Conservation (phyloP, 2,329 filamentous ascomycete genomes). For the Sphaerulina musiva region DNA sequence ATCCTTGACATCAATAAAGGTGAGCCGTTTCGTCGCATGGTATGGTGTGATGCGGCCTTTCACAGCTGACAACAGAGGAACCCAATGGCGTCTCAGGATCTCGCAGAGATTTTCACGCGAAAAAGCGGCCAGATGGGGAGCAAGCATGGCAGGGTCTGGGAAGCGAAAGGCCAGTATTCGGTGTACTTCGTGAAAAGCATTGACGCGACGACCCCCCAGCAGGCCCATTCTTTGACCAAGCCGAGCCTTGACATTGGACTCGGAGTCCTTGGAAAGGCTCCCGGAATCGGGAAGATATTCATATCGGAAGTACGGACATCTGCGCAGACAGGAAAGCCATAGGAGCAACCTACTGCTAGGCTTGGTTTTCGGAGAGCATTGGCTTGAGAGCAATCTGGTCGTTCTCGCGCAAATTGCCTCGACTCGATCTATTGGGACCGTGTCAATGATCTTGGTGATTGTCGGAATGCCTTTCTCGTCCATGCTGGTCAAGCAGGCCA, state of each 20-base stretch:
- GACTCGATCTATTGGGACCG: slow-evolving; percentile 1
- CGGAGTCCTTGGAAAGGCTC: too few relatives aligned
- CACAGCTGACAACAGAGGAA: background rate
- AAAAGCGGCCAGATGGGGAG: slow-evolving; percentile 6
- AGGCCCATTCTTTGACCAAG: too few relatives aligned
- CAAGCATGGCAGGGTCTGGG: background rate
- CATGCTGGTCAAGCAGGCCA: slow-evolving; percentile 5
- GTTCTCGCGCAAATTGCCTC: background rate
- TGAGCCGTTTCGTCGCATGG: background rate
- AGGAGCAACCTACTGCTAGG: slow-evolving; percentile 1
- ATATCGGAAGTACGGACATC: background rate
- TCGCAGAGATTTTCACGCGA: background rate
- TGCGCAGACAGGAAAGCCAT: slow-evolving; percentile 9
- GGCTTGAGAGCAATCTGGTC: background rate
- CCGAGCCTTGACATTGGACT: too few relatives aligned
- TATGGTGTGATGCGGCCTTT: background rate
- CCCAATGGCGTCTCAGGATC: slow-evolving; percentile 10
- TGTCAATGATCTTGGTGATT: slow-evolving; percentile 13
- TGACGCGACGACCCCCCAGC: background rate
- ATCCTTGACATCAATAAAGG: background rate
- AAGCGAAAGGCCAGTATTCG: slow-evolving; percentile 8
- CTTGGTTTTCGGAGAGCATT: background rate
- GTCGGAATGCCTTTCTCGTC: background rate
- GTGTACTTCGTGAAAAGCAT: slow-evolving; percentile 7
- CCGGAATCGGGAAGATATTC: too few relatives aligned